Percentiles rank a stretch among this genome's conserved stretches.
Conservation (phyloP, 352 stramenopile genomes). For the Phytopythium oedochilum region DNA sequence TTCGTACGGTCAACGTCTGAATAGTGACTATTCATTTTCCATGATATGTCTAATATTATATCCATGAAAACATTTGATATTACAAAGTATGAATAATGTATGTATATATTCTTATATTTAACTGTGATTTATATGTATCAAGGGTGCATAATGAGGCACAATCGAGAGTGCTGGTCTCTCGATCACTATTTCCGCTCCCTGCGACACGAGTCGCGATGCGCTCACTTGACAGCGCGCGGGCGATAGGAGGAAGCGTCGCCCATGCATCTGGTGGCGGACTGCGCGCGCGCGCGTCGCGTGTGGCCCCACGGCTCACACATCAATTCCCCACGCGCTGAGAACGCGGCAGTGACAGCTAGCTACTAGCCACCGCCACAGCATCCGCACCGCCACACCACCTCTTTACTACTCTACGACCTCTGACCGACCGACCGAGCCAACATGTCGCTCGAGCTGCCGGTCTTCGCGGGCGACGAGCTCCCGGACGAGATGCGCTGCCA, state of each 20-base stretch:
- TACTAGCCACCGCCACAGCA: neutral
- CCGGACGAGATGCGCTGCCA: conserved; percentile 47
- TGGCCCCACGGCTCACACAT: neutral
- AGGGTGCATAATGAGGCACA: too few species aligned
- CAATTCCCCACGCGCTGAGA: neutral
- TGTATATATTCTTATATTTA: too few species aligned
- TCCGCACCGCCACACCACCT: too few species aligned
- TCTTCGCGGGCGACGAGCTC: conserved; percentile 14
- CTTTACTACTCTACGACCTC: too few species aligned
- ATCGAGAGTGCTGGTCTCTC: conserved; percentile 6
- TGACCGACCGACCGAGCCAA: neutral
- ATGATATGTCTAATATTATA: too few species aligned
- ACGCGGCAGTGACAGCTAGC: neutral
- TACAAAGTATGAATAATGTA: too few species aligned
- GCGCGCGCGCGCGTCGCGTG: neutral
- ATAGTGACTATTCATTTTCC: too few species aligned
- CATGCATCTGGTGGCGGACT: neutral
- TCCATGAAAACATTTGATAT: too few species aligned
- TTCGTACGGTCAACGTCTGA: too few species aligned
- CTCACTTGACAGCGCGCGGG: neutral
- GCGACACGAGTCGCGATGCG: conserved; percentile 7
- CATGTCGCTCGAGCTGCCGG: conserved; percentile 16
- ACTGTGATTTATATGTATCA: too few species aligned
- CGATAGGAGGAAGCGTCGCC: neutral
- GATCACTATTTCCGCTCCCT: neutral